These are phyloP conservation scores for Taphrina pruni DNA, from an alignment of 1,139 yeast species.

Conservation along the genomic window DNA sequence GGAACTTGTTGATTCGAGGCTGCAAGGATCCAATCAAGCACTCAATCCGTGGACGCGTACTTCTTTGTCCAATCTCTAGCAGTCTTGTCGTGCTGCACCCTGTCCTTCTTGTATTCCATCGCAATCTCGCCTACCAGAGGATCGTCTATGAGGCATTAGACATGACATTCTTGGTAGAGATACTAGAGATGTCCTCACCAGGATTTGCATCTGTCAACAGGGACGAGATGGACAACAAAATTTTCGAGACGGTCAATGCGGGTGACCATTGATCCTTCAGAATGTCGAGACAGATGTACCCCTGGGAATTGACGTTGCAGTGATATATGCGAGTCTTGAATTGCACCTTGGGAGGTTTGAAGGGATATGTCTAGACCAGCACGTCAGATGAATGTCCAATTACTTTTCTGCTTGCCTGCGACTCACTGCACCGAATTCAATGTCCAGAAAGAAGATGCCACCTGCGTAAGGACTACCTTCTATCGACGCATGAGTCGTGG, in stretches of 20 bases:
- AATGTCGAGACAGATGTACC: constrained; percentile 65
- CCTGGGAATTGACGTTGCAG: constrained; percentile 71
- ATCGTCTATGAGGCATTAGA: constrained; percentile 5
- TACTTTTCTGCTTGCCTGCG: neutral
- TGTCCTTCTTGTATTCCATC: constrained; percentile 32
- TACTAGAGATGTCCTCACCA: neutral
- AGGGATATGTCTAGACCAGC: constrained; percentile 60
- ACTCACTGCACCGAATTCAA: constrained; percentile 61
- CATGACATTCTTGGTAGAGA: neutral
- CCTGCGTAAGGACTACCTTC: constrained; percentile 35
- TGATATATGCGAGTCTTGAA: constrained; percentile 72
- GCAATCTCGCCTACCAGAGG: constrained; percentile 40
- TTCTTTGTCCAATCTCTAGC: constrained; percentile 36
- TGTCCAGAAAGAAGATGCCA: constrained; percentile 18
- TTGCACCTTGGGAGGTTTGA: constrained; percentile 64
- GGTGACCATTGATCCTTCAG: constrained; percentile 49
- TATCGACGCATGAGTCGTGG: neutral
- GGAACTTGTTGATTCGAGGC: too few relatives aligned
- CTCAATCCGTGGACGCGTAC: constrained; percentile 22
- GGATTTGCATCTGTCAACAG: constrained; percentile 40
- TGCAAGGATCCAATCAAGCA: too few relatives aligned
- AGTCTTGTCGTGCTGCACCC: constrained; percentile 36
- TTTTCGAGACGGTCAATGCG: constrained; percentile 35
- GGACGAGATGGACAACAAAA: constrained; percentile 31
- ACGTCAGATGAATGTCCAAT: too few relatives aligned